Percentiles rank a stretch among this genome's conserved stretches.
Evolutionary conservation across 306 rosid genomes (phyloP).

Genomic region (Leucaena leucocephala): DNA sequence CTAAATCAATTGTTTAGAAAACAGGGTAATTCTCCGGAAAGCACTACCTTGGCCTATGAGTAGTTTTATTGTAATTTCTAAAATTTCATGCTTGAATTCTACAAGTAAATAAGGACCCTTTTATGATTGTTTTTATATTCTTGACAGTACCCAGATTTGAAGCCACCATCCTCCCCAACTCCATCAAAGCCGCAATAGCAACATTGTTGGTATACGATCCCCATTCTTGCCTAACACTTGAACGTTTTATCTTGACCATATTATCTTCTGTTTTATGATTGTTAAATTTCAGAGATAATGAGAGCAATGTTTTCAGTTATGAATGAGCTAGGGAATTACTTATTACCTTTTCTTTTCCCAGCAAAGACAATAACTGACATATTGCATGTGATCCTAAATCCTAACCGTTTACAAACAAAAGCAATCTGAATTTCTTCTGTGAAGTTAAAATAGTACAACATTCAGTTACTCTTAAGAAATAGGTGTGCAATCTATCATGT

Average conservation of each 20-base stretch:
- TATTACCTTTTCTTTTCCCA: not conserved
- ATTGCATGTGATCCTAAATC: not conserved
- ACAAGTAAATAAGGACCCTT: not conserved
- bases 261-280: conserved; percentile 21
- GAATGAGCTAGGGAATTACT: not conserved
- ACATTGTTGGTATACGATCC: conserved; percentile 4
- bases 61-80: not conserved
- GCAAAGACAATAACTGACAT: not conserved
- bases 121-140: not conserved
- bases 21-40: not conserved
- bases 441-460: not conserved
- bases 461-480: not conserved
- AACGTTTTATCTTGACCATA: not conserved
- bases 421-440: not conserved
- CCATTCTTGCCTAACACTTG: conserved; percentile 22
- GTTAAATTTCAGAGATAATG: not conserved
- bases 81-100: not conserved
- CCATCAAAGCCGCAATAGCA: conserved; percentile 69
- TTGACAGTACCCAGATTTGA: conserved; percentile 82
- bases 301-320: not conserved
- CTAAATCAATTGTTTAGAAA: not conserved
- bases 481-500: not conserved
- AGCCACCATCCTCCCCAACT: conserved; percentile 83
- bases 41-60: not conserved
- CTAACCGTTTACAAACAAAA: not conserved